These are phyloP conservation scores for Aureobasidium namibiae DNA, from an alignment of 2,329 filamentous ascomycete species.

Conservation along the genomic window DNA sequence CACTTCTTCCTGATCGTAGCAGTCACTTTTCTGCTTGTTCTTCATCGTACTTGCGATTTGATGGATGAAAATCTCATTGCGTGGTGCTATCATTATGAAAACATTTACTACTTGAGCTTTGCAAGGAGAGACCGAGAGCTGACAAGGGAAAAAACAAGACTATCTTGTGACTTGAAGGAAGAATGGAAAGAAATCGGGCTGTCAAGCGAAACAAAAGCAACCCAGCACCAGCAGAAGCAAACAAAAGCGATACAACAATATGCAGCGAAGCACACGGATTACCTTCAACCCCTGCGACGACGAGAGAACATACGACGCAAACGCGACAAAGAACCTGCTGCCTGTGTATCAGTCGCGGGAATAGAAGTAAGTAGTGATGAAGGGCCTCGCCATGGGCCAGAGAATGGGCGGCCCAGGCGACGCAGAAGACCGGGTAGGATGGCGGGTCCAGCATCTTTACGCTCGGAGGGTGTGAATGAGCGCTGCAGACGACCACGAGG, in stretches of 20 bases:
- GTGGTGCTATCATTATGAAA: too few relatives aligned
- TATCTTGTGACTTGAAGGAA: too few relatives aligned
- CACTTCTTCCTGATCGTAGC: too few relatives aligned
- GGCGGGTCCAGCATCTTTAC: neutral
- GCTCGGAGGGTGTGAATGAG: neutral
- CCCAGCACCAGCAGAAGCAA: neutral
- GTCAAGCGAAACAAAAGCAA: neutral
- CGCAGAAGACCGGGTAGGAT: neutral
- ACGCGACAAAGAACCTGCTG: neutral
- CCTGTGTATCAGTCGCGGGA: neutral
- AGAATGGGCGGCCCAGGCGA: neutral
- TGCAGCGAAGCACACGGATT: neutral
- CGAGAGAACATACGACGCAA: neutral
- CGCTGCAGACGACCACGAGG: neutral
- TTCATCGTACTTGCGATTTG: too few relatives aligned
- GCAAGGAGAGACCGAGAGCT: too few relatives aligned
- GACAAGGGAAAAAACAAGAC: too few relatives aligned
- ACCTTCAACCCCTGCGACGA: neutral
- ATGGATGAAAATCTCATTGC: too few relatives aligned
- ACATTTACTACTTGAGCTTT: too few relatives aligned
- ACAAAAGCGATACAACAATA: neutral
- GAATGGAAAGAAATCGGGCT: neutral
- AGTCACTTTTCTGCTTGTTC: too few relatives aligned
- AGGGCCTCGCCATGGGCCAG: neutral
- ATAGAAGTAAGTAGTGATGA: neutral